Percentiles rank a stretch among this genome's conserved stretches.
Conservation (phyloP, 2,329 filamentous ascomycete species). For the Trichoderma breve region DNA sequence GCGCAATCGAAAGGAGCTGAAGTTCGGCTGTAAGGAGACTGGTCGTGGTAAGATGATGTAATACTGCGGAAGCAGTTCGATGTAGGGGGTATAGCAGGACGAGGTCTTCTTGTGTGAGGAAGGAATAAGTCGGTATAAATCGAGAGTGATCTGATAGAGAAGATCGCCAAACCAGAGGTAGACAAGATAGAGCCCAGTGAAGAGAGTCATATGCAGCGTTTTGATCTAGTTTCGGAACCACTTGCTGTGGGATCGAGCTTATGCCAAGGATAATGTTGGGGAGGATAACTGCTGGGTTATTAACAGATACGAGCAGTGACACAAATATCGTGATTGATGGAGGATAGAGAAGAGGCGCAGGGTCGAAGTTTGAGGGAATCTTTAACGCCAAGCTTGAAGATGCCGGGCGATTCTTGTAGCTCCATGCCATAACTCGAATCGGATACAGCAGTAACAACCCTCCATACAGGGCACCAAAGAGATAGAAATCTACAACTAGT, state of each 20-base stretch:
- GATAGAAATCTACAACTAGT: slow-evolving; percentile 42
- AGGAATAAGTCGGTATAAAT: slow-evolving; percentile 36
- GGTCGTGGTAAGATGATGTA: slow-evolving; percentile 82
- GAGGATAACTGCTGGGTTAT: slow-evolving; percentile 61
- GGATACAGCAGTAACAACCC: slow-evolving; percentile 56
- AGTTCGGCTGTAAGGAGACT: slow-evolving; percentile 85
- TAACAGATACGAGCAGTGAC: slow-evolving; percentile 67
- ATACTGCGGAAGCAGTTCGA: slow-evolving; percentile 67
- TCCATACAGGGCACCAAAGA: slow-evolving; percentile 37
- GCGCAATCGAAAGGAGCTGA: slow-evolving; percentile 76
- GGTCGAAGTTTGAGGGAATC: slow-evolving; percentile 80
- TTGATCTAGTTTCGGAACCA: slow-evolving; percentile 64
- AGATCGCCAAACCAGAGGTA: slow-evolving; percentile 55
- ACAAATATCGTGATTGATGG: slow-evolving; percentile 72
- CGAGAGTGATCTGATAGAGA: slow-evolving; percentile 31
- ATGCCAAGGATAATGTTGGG: slow-evolving; percentile 81
- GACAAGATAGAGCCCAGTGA: slow-evolving; percentile 77
- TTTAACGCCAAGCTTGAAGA: slow-evolving; percentile 42
- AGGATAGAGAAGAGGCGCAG: slow-evolving; percentile 87
- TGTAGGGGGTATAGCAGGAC: slow-evolving; percentile 79
- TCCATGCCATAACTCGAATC: slow-evolving; percentile 53
- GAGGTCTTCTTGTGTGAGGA: slow-evolving; percentile 55
- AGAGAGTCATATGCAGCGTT: slow-evolving; percentile 59
- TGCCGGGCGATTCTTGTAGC: slow-evolving; percentile 40
- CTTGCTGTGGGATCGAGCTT: slow-evolving; percentile 68